Conservation (phyloP, 2,329 filamentous ascomycete species). For the Elsinoe fawcettii region DNA sequence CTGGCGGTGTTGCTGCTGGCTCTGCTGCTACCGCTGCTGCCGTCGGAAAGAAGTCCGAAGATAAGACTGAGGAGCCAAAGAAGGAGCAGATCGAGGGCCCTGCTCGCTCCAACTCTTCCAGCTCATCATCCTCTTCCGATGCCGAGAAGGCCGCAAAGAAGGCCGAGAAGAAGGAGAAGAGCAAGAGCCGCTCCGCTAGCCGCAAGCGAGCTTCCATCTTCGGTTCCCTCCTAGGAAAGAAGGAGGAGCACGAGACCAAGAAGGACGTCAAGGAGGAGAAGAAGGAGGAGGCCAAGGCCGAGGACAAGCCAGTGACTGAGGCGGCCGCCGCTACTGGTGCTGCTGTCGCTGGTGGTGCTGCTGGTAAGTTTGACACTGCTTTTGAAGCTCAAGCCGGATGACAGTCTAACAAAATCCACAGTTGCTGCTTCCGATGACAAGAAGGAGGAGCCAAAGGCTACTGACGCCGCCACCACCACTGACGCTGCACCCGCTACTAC, state of each 20-base stretch:
- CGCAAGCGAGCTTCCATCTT: constrained; percentile 54
- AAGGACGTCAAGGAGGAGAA: constrained; percentile 33
- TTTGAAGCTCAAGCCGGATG: constrained; percentile 21
- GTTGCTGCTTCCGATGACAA: constrained; percentile 22
- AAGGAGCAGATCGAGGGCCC: constrained; percentile 44
- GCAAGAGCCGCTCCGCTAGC: constrained; percentile 54
- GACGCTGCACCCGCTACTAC: constrained; percentile 40
- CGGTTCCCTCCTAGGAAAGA: constrained; percentile 52
- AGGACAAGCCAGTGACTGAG: constrained; percentile 29
- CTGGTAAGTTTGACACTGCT: constrained; percentile 22
- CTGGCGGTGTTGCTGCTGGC: constrained; percentile 22
- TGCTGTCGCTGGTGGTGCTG: constrained; percentile 33
- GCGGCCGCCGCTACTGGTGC: constrained; percentile 29
- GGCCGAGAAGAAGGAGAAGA: constrained; percentile 36
- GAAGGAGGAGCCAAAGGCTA: constrained; percentile 29
- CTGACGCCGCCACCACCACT: constrained; percentile 30
- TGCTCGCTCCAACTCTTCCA: constrained; percentile 33
- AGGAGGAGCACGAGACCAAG: constrained; percentile 44
- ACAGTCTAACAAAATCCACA: constrained; percentile 12
- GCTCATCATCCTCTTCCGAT: constrained; percentile 35
- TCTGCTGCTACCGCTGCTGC: constrained; percentile 30
- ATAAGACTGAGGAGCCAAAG: constrained; percentile 25
- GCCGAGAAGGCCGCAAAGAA: constrained; percentile 36
- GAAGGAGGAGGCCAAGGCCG: constrained; percentile 36
- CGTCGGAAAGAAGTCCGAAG: constrained; percentile 32